Evolutionary conservation across 2,329 filamentous ascomycete genomes (phyloP), one percentile per base, ranked within the genome.

Genomic region (Trematosphaeria pertusa): DNA sequence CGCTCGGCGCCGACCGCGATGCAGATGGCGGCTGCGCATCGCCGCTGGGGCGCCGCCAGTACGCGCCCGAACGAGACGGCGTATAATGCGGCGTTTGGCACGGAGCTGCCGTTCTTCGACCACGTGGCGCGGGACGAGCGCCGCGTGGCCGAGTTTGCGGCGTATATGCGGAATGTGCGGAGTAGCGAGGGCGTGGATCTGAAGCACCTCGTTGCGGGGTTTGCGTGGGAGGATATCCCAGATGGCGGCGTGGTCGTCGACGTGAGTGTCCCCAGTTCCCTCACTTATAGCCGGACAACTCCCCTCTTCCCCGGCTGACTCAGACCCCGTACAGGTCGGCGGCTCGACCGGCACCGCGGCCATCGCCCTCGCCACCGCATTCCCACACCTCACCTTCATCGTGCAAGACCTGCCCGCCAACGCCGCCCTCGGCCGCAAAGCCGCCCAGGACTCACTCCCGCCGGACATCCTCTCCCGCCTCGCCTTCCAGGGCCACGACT

Each of bases 391-490:
- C 35, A 32, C 34, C 22, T 38, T 33, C 12, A 19, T 46, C 20
- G 38, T 47, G 18, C 31, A 47, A 35, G 44, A 47, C 32, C 21
- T 46, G 12, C 43, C 39, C 30, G 36, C n/a, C 17, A 35, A 37
- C 34, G 28, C 30, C 14, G 32, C 19, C 17, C 15, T 21, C 24
- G 44, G 39, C 40, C 43, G 31, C 28, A 19, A 28, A 24, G 33
- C n/a, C n/a, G n/a, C 3, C 44, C 62, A 1, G 71, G 68, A 0
- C 60, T 75, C 1, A 61, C 62, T 32, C 59, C 20, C 17, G 56
- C 64, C 50, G 48, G n/a, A n/a, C n/a, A n/a, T n/a, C n/a, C n/a
- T n/a, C n/a, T n/a, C n/a, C n/a, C 43, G 43, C 12, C 22, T 51
- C 22, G 20, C 10, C 18, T 47, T 43, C 30, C 43, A 47, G 20